These are phyloP conservation scores for Hypoxylon sp. DNA, from an alignment of 2,329 filamentous ascomycete species.

Conservation along the genomic window DNA sequence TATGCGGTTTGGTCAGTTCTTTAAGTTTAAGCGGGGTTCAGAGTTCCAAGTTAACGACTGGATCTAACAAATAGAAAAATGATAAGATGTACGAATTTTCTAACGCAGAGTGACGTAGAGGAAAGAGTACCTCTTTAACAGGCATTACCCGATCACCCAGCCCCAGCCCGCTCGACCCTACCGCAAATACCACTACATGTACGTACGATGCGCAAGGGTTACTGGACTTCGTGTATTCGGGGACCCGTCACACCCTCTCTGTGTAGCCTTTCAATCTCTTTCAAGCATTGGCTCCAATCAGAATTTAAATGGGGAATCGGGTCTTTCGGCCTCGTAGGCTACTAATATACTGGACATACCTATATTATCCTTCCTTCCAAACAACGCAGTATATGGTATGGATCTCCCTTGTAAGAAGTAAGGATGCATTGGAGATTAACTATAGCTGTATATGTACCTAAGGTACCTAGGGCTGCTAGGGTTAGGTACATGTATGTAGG, in stretches of 20 bases:
- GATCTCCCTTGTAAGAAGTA: background rate
- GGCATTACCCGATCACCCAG: conserved; percentile 14
- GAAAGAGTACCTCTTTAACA: conserved; percentile 37
- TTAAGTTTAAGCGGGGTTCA: conserved; percentile 40
- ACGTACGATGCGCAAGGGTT: conserved; percentile 10
- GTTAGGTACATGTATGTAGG: background rate
- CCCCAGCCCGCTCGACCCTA: background rate
- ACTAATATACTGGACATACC: too few relatives aligned
- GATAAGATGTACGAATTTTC: conserved; percentile 16
- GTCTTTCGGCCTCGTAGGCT: conserved; percentile 3
- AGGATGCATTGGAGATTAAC: background rate
- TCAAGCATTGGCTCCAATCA: conserved; percentile 22
- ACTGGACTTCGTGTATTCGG: conserved; percentile 12
- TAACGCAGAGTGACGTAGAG: background rate
- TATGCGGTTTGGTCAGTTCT: conserved; percentile 30
- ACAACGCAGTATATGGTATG: background rate
- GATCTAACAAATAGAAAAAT: conserved; percentile 14
- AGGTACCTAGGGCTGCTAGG: too few relatives aligned
- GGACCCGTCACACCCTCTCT: conserved; percentile 20
- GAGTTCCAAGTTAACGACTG: conserved; percentile 11
- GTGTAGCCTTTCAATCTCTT: conserved; percentile 37
- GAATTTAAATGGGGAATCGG: conserved; percentile 11
- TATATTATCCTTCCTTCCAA: conserved; percentile 1
- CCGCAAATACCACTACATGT: too few relatives aligned
- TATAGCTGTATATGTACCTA: conserved; percentile 1